Percentiles rank a stretch among this genome's conserved stretches.
Evolutionary conservation across 1,284 basidiomycete genomes (phyloP).

Genomic region (Testicularia cyperi): DNA sequence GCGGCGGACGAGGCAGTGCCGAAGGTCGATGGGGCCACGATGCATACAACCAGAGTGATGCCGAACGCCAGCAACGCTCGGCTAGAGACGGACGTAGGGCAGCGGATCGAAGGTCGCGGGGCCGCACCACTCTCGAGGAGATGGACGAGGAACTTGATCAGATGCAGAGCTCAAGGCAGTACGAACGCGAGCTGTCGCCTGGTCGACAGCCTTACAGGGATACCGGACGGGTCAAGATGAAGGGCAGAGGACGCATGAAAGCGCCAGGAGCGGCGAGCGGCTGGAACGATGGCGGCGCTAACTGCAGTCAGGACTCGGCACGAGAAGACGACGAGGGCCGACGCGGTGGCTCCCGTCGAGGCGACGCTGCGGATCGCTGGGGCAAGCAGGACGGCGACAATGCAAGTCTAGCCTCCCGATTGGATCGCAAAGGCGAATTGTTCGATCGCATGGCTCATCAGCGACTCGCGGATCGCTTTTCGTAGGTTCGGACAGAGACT

Average conservation of each 20-base stretch:
- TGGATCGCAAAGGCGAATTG: neutral
- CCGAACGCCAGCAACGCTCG: neutral
- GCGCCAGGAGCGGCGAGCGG: constrained; percentile 14
- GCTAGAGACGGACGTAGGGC: neutral
- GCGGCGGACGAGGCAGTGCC: neutral
- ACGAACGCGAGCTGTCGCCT: constrained; percentile 35
- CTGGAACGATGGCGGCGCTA: neutral
- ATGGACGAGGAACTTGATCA: constrained; percentile 37
- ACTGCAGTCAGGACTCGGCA: neutral
- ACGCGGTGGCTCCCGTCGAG: neutral
- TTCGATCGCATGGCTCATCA: neutral
- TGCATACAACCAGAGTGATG: constrained; percentile 6
- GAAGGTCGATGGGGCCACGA: constrained; percentile 21
- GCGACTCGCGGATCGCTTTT: neutral
- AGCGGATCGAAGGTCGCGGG: constrained; percentile 6
- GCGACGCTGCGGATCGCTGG: no score
- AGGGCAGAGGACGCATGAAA: constrained; percentile 35
- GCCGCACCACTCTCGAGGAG: constrained; percentile 5
- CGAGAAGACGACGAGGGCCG: neutral
- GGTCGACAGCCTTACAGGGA: constrained; percentile 1
- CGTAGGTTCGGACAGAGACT: no score
- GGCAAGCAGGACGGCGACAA: neutral
- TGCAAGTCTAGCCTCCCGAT: neutral
- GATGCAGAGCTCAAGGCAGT: constrained; percentile 2
- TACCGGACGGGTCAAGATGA: constrained; percentile 15